Evolutionary conservation across 23 red algal genomes (phyloP), one percentile per base, ranked within the genome.

Genomic region (Pyropia haitanensis): DNA sequence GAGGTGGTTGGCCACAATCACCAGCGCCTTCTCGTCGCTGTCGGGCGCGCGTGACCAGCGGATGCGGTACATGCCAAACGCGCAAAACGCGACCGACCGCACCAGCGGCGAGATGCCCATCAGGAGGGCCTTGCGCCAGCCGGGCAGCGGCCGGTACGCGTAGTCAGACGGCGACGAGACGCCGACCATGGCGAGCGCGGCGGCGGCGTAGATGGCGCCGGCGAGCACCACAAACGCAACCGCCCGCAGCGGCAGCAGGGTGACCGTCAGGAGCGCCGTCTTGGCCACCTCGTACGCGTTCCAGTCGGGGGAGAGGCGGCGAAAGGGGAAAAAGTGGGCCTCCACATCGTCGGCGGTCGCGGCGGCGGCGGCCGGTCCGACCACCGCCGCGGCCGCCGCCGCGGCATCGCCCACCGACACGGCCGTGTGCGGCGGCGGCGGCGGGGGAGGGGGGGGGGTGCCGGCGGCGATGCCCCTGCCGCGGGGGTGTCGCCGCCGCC

Each of bases 1-100:
- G 6, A 87, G 71, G 30, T 95, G 89, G 50, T 95, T 95, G 15
- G 79, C 58, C 53, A 85, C 73, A 39, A 95, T 80, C 6, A 75
- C 78, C 59, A 68, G 80, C 14, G 67, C 73, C 23, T 61, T 27
- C 18, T 33, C 44, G 21, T 69, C 66, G 55, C 14, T 49, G 69
- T n/a, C 16, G 27, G 58, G 49, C 1, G 59, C 51, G 50, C 5
- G 58, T 17, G 18, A 21, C 21, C 30, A 46, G n/a, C 29, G 33
- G 61, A 85, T 85, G 58, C 64, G 17, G 49, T 76, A 85, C 21
- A 85, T 71, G 26, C 80, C 80, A 25, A 85, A 76, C n/a, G 59
- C 67, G 53, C 73, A 55, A 50, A 85, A 85, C 28, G 75, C 34
- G 18, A 85, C 75, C 18, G 80, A 58, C 18, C 70, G 80, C 18